Conservation (phyloP, 2,329 filamentous ascomycete genomes). For the Fusarium multiceps region DNA sequence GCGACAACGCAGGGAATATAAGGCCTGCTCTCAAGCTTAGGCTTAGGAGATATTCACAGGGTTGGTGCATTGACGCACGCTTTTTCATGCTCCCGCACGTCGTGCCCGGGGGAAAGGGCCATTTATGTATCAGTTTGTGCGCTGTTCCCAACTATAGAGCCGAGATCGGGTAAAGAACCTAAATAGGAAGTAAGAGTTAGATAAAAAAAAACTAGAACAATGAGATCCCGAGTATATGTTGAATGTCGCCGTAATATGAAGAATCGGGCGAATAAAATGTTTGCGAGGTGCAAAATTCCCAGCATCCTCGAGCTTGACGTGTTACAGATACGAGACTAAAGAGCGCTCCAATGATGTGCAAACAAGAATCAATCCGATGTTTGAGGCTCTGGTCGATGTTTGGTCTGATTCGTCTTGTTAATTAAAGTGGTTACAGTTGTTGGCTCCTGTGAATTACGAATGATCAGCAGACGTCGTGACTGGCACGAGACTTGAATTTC, state of each 20-base stretch:
- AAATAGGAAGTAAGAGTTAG: constrained; percentile 19
- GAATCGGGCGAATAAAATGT: constrained; percentile 10
- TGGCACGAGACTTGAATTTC: neutral
- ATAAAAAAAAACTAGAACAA: neutral
- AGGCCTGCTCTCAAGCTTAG: neutral
- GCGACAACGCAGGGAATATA: neutral
- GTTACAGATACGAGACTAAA: constrained; percentile 6
- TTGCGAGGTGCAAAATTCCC: neutral
- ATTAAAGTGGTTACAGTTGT: constrained; percentile 31
- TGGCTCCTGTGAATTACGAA: constrained; percentile 3
- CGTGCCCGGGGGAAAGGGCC: constrained; percentile 22
- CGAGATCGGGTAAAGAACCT: constrained; percentile 8
- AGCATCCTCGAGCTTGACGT: neutral
- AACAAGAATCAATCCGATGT: constrained; percentile 6
- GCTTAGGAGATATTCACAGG: neutral
- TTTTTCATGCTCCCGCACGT: constrained; percentile 28
- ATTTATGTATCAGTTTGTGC: constrained; percentile 32
- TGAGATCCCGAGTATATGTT: constrained; percentile 14
- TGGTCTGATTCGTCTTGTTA: neutral
- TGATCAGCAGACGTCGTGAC: constrained; percentile 8
- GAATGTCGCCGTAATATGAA: constrained; percentile 21
- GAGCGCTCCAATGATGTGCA: neutral
- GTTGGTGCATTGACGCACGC: constrained; percentile 3
- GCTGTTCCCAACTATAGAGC: constrained; percentile 25
- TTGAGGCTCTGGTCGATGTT: constrained; percentile 5